Base-by-base conservation (phyloP, 2,329 filamentous ascomycete species). In the Penicillium sclerotigenum region DNA sequence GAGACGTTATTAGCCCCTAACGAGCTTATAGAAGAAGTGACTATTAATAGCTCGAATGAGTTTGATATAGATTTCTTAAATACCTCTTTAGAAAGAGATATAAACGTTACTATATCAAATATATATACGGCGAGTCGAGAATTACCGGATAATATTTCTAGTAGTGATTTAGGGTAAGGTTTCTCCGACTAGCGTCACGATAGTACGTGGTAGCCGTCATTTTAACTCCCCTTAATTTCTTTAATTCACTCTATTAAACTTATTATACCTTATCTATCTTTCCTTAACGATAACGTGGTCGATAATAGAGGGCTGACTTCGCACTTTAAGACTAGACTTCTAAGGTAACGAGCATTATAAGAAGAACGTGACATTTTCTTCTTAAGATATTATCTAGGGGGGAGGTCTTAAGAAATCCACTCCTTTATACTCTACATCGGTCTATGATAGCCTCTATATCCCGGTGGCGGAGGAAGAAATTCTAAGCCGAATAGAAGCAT, bases 71-170 rank as follows among this genome's bases (percentile, higher is more conserved):
- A 47, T 54, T 47, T 54, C 45, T 47, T 47, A 5, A 54, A 34
- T 47, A 5, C 22, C 26, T 47, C 36, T 36, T 47, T 24, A 14
- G 51, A 4, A 47, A 40, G 45, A 41, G 36, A 47, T 41, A 4
- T 14, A 46, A 40, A 47, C 51, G 51, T 38, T 40, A 14, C 51
- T 47, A 20, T 54, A 47, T 54, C 26, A 26, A 54, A 54, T 40
- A 47, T 47, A 33, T 2, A 47, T 5, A 47, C 18, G 18, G 43
- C 43, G 36, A 54, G 31, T 40, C 43, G 51, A 47, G 43, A 38
- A 33, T 54, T 54, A n/a, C 45, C 24, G 36, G 34, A 49, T 49
- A n/a, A 54, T 47, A 14, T 47, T 47, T 54, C 45, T 5, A 47
- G 37, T n/a, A 42, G 28, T 31, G 42, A 18, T 46, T 41, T 33